Conservation (phyloP, 768 basidiomycete species). For the Pulveroboletus sp. region DNA sequence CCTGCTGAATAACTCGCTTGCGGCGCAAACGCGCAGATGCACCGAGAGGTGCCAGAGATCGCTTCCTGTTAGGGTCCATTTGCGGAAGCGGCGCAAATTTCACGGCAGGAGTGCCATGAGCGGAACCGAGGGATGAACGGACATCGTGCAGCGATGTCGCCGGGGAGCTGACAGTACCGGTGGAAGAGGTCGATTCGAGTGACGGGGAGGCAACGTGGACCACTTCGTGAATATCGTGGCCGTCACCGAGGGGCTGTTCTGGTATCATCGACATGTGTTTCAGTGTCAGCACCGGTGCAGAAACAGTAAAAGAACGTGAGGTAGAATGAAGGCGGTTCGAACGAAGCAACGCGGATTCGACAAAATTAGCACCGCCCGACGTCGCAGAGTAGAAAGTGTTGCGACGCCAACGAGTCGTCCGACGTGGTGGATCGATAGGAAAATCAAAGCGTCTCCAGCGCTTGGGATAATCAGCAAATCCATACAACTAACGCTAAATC, state of each 20-base stretch:
- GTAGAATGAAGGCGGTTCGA: conserved; percentile 13
- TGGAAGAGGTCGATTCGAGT: conserved; percentile 16
- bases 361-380: conserved; percentile 11
- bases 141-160: conserved; percentile 4
- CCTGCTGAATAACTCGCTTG: conserved; percentile 17
- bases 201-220: conserved; percentile 9
- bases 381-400: conserved; percentile 6
- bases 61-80: conserved; percentile 44
- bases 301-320: conserved; percentile 19
- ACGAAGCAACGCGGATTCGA: not conserved
- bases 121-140: conserved; percentile 14
- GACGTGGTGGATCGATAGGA: no score
- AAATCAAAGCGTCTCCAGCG: no score
- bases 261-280: conserved; percentile 10
- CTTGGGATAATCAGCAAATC: not conserved
- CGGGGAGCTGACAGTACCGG: conserved; percentile 7
- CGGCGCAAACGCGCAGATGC: conserved; percentile 41
- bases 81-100: conserved; percentile 59
- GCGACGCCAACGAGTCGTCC: not conserved
- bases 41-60: conserved; percentile 48
- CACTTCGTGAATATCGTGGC: conserved; percentile 17
- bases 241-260: conserved; percentile 5
- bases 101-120: conserved; percentile 33
- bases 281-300: not conserved
- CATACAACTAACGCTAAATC: not conserved